Evolutionary conservation across 305 asterid species (phyloP), one percentile per base, ranked within the genome.

Genomic region (Nicotiana rustica): DNA sequence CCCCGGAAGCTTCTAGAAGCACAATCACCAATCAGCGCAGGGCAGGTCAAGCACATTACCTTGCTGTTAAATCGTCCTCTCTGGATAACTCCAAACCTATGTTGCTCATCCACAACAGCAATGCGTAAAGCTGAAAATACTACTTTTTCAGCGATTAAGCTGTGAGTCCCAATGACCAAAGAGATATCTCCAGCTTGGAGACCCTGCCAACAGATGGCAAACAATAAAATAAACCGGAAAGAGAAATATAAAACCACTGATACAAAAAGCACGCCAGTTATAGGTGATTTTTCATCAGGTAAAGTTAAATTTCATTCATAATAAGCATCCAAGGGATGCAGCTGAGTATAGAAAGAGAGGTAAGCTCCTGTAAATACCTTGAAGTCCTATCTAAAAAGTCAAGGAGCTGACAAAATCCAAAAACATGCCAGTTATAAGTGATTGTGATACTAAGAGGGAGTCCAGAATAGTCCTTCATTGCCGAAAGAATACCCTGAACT

Each of bases 11-110:
- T 49, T 25, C n/a, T 36, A 36, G 77, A 31, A 36, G 79, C 65
- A 49, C 41, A 75, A 49, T 49, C 44, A 25, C 41, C 41, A 73
- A 47, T 21, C 62, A 73, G n/a, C 19, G 44, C 3, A 12, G 69
- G 49, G 77, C 21, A 76, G 61, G 25, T 62, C 62, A 80, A 84
- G 85, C 65, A 79, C 82, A 85, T 25, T 89, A 94, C 98, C 98
- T 95, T 95, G 92, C 95, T 88, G 88, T 93, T 95, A 89, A 95
- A 95, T 81, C 84, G 92, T 81, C 97, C 99, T 89, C 99, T 94
- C 87, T 95, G 99, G 83, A 95, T 89, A 83, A 95, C 99, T 86
- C 98, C 99, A 87, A 95, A 95, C 65, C 98, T 95, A 84, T 95
- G 99, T 83, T 96, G 99, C 90, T 96, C 99, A 80, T 94, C 98